These are phyloP conservation scores for Rubroboletus satanas DNA, from an alignment of 768 basidiomycete genomes.

Conservation along the genomic window DNA sequence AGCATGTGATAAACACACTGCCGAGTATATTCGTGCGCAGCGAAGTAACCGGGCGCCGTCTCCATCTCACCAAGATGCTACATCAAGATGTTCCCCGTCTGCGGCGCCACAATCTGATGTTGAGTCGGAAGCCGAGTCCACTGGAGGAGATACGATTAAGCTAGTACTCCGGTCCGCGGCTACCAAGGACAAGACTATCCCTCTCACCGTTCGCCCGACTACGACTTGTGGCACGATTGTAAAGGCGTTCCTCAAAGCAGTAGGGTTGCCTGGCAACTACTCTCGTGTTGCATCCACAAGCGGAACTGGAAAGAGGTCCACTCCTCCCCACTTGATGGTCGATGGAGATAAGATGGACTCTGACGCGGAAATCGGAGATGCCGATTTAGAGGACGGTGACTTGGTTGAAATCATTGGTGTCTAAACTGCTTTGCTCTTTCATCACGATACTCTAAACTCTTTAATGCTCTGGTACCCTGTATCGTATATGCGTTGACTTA, in stretches of 20 bases:
- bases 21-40: conserved; percentile 55
- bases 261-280: conserved; percentile 57
- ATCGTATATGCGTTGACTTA: neutral
- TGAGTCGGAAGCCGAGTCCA: conserved; percentile 36
- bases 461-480: conserved; percentile 13
- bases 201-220: conserved; percentile 65
- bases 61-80: conserved; percentile 10
- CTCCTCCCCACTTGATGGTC: conserved; percentile 42
- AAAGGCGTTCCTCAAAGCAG: conserved; percentile 68
- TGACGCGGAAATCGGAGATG: conserved; percentile 55
- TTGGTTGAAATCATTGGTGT: conserved; percentile 70
- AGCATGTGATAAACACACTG: conserved; percentile 61
- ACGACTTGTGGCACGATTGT: conserved; percentile 77
- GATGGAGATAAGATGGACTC: conserved; percentile 73
- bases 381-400: conserved; percentile 78
- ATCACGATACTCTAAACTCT: conserved; percentile 6
- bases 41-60: conserved; percentile 28
- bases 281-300: conserved; percentile 33
- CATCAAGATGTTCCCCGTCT: conserved; percentile 9
- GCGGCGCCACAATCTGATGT: conserved; percentile 25
- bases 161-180: conserved; percentile 57
- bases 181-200: conserved; percentile 49
- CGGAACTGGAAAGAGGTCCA: conserved; percentile 30
- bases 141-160: conserved; percentile 52
- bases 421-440: conserved; percentile 18